Evolutionary conservation across 2,329 filamentous ascomycete species (phyloP).

Genomic region (Pyricularia sp.): DNA sequence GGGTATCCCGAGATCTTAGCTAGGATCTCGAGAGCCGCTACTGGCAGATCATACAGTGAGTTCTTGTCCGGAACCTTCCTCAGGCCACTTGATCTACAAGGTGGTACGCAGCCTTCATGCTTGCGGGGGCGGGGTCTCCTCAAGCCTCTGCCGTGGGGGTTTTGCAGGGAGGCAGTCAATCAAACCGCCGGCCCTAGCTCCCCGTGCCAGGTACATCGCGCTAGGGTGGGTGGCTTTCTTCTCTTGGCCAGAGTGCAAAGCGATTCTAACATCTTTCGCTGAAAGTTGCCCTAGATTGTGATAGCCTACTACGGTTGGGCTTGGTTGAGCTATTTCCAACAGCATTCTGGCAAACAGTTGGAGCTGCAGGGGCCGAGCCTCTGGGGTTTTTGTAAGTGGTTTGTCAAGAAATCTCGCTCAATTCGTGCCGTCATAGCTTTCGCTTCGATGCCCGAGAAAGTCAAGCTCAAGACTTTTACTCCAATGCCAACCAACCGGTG

Average conservation of each 20-base stretch:
- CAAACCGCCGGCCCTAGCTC: not conserved
- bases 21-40: not conserved
- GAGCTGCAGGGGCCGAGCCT: not conserved
- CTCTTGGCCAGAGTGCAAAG: not conserved
- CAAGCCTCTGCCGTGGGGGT: not conserved
- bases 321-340: not conserved
- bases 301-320: not conserved
- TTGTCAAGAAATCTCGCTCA: no score
- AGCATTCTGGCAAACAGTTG: not conserved
- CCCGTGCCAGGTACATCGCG: not conserved
- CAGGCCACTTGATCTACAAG: not conserved
- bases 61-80: not conserved
- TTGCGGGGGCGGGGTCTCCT: not conserved
- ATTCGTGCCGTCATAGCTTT: not conserved
- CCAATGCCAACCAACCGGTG: not conserved
- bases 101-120: not conserved
- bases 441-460: not conserved
- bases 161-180: not conserved
- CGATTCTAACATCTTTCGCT: not conserved
- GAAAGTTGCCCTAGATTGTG: not conserved
- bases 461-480: not conserved
- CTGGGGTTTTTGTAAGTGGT: no score
- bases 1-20: not conserved
- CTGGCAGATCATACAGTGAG: not conserved
- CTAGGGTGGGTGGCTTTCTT: not conserved